These are phyloP conservation scores for Staphylotrichum tortipilum DNA, from an alignment of 495 filamentous ascomycete genomes.

Conservation along the genomic window DNA sequence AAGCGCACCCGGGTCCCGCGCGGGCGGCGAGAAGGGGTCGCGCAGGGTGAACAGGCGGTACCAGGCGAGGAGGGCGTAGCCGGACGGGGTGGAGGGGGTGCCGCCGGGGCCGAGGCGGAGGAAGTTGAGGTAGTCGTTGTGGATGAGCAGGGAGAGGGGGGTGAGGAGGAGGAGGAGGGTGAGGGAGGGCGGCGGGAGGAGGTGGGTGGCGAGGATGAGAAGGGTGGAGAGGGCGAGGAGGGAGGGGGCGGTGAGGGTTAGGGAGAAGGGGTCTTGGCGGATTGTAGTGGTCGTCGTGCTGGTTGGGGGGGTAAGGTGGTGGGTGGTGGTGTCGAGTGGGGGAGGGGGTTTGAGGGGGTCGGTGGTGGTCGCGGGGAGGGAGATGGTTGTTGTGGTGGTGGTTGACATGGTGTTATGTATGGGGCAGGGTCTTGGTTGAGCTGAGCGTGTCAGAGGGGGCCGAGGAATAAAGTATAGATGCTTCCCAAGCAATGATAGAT, in stretches of 20 bases:
- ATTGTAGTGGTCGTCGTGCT: too few species aligned
- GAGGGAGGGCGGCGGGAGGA: conserved; percentile 36
- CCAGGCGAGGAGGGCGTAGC: conserved; percentile 62
- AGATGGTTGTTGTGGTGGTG: conserved; percentile 9
- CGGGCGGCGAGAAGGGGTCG: conserved; percentile 45
- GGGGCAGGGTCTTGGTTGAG: too few species aligned
- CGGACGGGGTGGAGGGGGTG: conserved; percentile 61
- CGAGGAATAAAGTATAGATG: too few species aligned
- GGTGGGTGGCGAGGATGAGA: conserved; percentile 42
- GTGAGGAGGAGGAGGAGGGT: conserved; percentile 41
- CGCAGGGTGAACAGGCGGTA: conserved; percentile 50
- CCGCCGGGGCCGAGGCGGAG: conserved; percentile 72
- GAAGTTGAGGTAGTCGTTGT: conserved; percentile 70
- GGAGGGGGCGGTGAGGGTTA: conserved; percentile 39
- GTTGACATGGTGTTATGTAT: too few species aligned
- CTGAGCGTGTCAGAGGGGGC: too few species aligned
- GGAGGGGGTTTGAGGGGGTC: conserved; percentile 19
- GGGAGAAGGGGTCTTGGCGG: conserved; percentile 40
- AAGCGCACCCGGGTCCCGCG: conserved; percentile 23
- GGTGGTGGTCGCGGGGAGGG: conserved; percentile 22
- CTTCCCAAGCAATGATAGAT: too few species aligned
- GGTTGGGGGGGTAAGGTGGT: too few species aligned
- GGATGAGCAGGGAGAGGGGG: conserved; percentile 48
- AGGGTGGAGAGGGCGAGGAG: conserved; percentile 36
- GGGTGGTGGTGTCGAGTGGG: conserved; percentile 20